Percentiles rank a stretch among this genome's conserved stretches.
Evolutionary conservation across 495 filamentous ascomycete genomes (phyloP).

Genomic region (Hypoxylon fuscum): DNA sequence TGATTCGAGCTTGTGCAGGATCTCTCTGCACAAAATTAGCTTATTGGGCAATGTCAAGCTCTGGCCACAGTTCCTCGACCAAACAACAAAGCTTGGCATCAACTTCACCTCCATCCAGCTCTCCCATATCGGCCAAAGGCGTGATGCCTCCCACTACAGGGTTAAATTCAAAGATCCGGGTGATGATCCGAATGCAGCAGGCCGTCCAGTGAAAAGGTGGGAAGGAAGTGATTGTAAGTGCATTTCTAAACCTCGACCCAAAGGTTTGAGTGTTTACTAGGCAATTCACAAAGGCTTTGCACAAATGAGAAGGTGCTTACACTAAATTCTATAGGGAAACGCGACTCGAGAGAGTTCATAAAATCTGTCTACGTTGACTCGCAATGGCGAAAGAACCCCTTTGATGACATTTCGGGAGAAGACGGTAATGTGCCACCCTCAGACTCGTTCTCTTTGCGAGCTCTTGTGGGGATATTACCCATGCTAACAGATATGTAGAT

Average conservation of each 20-base stretch:
- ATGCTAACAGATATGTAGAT: no score
- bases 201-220: not conserved
- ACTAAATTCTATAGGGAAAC: constrained; percentile 8
- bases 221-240: constrained; percentile 25
- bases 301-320: constrained; percentile 4
- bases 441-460: no score
- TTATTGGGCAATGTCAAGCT: constrained; percentile 29
- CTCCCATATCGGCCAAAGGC: constrained; percentile 20
- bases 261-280: not conserved
- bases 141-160: no score
- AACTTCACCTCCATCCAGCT: constrained; percentile 14
- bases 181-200: not conserved
- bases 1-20: constrained; percentile 42
- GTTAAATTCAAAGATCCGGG: constrained; percentile 1
- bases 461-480: no score
- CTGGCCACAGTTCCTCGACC: constrained; percentile 38
- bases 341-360: constrained; percentile 12
- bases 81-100: constrained; percentile 28
- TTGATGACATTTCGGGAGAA: no score
- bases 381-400: no score
- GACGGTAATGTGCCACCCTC: no score
- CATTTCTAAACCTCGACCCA: not conserved
- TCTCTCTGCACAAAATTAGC: constrained; percentile 46
- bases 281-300: not conserved
- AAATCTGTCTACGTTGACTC: constrained; percentile 5